A percentile compares a stretch with the other conserved stretches of the same genome.
Evolutionary conservation across 768 basidiomycete species (phyloP).

Genomic region (Termitomyces sp.): DNA sequence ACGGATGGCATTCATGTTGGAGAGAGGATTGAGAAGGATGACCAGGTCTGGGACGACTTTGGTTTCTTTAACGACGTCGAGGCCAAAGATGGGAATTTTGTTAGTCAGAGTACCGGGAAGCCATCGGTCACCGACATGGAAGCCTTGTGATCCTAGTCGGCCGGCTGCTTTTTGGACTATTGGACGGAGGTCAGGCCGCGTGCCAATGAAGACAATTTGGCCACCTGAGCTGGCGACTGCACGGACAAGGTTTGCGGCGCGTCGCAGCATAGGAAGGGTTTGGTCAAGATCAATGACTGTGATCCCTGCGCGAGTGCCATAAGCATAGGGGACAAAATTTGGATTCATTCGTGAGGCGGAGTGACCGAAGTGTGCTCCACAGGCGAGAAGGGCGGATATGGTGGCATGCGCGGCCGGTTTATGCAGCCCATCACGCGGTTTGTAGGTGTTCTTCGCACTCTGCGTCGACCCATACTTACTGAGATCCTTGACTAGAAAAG

Average conservation of each 20-base stretch:
- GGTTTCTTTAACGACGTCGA: slow-evolving; percentile 42
- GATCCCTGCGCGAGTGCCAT: slow-evolving; percentile 84
- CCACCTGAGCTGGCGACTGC: slow-evolving; percentile 79
- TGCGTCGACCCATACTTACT: slow-evolving; percentile 74
- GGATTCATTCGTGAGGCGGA: slow-evolving; percentile 79
- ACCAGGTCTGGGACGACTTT: slow-evolving; percentile 80
- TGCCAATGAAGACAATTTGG: slow-evolving; percentile 86
- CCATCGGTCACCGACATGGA: slow-evolving; percentile 85
- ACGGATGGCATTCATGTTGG: slow-evolving; percentile 79
- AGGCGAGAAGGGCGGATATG: slow-evolving; percentile 83
- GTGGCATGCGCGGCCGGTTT: slow-evolving; percentile 67
- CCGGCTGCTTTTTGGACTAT: slow-evolving; percentile 74
- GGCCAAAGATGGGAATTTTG: slow-evolving; percentile 65
- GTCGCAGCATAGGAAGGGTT: slow-evolving; percentile 85
- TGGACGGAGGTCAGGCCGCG: slow-evolving; percentile 70
- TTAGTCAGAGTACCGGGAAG: slow-evolving; percentile 95
- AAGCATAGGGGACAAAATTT: slow-evolving; percentile 87
- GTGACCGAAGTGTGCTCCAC: slow-evolving; percentile 94
- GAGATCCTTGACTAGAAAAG: slow-evolving; percentile 50
- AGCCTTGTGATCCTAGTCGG: slow-evolving; percentile 76
- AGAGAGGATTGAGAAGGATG: slow-evolving; percentile 85
- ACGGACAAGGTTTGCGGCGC: slow-evolving; percentile 83
- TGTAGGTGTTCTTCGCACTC: slow-evolving; percentile 59
- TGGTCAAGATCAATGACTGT: slow-evolving; percentile 94
- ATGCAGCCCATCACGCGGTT: slow-evolving; percentile 65